Percentiles rank a stretch among this genome's conserved stretches.
Evolutionary conservation across 345 rosid species (phyloP).

Genomic region (Melastoma malabathricum): DNA sequence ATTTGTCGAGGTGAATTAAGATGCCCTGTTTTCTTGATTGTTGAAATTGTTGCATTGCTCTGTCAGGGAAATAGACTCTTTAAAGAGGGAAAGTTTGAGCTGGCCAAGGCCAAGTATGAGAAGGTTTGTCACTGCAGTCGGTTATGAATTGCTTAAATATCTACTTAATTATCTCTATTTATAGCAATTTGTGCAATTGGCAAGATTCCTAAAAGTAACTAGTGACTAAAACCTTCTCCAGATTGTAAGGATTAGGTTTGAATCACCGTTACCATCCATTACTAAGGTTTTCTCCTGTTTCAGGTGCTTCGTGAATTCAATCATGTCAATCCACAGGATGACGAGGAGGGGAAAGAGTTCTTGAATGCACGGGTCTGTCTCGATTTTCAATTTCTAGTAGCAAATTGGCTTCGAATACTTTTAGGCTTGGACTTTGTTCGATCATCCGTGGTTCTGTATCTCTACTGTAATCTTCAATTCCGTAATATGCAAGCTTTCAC

Average conservation of each 20-base stretch:
- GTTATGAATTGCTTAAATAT: neutral
- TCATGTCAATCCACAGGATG: constrained; percentile 96
- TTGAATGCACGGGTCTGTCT: constrained; percentile 51
- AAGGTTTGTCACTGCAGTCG: constrained; percentile 36
- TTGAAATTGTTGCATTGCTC: constrained; percentile 6
- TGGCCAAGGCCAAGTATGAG: constrained; percentile 89
- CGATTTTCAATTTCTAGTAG: neutral
- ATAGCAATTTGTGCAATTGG: too few species aligned
- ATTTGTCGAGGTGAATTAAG: too few species aligned
- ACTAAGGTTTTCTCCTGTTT: constrained; percentile 4
- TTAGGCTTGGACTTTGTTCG: too few species aligned
- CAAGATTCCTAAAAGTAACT: too few species aligned
- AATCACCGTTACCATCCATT: constrained; percentile 2
- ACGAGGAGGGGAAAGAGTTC: constrained; percentile 85
- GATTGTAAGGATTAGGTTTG: neutral
- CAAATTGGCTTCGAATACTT: neutral
- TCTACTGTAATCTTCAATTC: too few species aligned
- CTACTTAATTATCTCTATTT: neutral
- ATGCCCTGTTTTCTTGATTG: neutral
- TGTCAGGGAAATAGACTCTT: constrained; percentile 85
- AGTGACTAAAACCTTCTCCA: neutral
- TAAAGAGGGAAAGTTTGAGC: constrained; percentile 91
- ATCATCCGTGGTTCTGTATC: too few species aligned
- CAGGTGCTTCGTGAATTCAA: constrained; percentile 95
- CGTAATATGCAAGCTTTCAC: too few species aligned